Conservation (phyloP, 2,329 filamentous ascomycete genomes). For the Dactylellina parvicollis region DNA sequence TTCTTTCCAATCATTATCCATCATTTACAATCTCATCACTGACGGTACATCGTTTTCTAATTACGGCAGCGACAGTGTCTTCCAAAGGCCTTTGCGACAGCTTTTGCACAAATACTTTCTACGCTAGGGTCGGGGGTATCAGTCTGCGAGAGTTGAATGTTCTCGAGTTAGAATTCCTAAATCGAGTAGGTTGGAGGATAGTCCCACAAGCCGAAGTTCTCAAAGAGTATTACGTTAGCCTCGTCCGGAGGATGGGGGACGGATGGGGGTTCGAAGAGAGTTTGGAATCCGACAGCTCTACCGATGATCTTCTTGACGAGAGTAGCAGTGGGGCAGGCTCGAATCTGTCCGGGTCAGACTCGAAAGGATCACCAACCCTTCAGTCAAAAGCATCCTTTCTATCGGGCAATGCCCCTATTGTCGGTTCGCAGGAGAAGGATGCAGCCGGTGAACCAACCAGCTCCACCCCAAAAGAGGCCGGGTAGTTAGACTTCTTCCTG, state of each 20-base stretch:
- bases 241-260: conserved; percentile 73
- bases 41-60: conserved; percentile 96
- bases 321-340: conserved; percentile 31
- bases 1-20: conserved; percentile 87
- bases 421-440: conserved; percentile 13
- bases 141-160: conserved; percentile 88
- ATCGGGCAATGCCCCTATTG: conserved; percentile 16
- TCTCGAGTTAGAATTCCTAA: conserved; percentile 91
- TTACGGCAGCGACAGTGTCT: conserved; percentile 92
- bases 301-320: conserved; percentile 41
- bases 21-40: conserved; percentile 96
- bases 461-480: background rate
- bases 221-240: conserved; percentile 88
- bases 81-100: conserved; percentile 95
- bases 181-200: conserved; percentile 93
- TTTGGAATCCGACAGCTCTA: conserved; percentile 31
- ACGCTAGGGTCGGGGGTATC: conserved; percentile 91
- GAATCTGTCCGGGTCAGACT: conserved; percentile 31
- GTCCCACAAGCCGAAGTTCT: conserved; percentile 93
- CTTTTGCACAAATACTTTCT: conserved; percentile 98
- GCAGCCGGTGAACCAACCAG: conserved; percentile 6
- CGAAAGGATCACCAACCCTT: conserved; percentile 31
- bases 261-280: conserved; percentile 67
- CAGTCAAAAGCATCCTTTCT: conserved; percentile 30
- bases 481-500: background rate